Conservation (phyloP, 495 filamentous ascomycete genomes). For the Aspergillus bridgeri region DNA sequence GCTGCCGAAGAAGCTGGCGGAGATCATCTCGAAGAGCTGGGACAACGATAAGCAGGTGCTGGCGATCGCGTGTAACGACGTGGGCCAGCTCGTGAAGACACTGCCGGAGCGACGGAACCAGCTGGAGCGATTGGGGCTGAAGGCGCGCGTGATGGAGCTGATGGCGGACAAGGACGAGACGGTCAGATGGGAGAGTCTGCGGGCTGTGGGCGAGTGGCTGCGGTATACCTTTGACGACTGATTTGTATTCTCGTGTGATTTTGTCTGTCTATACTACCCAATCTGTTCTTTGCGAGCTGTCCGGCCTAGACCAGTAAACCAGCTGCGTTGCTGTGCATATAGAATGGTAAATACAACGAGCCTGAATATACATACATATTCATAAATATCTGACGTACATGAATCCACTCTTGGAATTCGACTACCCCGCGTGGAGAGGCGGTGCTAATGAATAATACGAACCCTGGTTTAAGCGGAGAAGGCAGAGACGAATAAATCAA, state of each 20-base stretch:
- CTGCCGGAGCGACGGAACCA: conserved; percentile 78
- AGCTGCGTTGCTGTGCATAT: not conserved
- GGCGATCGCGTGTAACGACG: conserved; percentile 93
- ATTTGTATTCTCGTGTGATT: conserved; percentile 8
- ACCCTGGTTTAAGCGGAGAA: not conserved
- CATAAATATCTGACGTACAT: too few relatives aligned
- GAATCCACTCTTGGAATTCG: too few relatives aligned
- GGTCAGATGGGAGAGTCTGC: conserved; percentile 92
- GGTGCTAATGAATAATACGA: too few relatives aligned
- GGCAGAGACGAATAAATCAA: too few relatives aligned
- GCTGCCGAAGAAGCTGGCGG: conserved; percentile 76
- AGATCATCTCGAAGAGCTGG: conserved; percentile 83
- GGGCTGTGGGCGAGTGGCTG: conserved; percentile 89
- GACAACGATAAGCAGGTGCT: conserved; percentile 92
- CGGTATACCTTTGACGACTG: conserved; percentile 76
- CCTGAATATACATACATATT: too few relatives aligned
- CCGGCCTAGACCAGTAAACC: not conserved
- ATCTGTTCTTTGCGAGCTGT: conserved; percentile 4
- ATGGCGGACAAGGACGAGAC: conserved; percentile 89
- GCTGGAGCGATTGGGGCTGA: conserved; percentile 87
- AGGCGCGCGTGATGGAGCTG: conserved; percentile 88
- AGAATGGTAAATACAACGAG: too few relatives aligned
- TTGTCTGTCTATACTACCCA: conserved; percentile 1
- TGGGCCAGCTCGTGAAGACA: conserved; percentile 84
- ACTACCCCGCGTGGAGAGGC: not conserved